Evolutionary conservation across 352 stramenopile genomes (phyloP), one percentile per base, ranked within the genome.

Genomic region (Pythium biforme): DNA sequence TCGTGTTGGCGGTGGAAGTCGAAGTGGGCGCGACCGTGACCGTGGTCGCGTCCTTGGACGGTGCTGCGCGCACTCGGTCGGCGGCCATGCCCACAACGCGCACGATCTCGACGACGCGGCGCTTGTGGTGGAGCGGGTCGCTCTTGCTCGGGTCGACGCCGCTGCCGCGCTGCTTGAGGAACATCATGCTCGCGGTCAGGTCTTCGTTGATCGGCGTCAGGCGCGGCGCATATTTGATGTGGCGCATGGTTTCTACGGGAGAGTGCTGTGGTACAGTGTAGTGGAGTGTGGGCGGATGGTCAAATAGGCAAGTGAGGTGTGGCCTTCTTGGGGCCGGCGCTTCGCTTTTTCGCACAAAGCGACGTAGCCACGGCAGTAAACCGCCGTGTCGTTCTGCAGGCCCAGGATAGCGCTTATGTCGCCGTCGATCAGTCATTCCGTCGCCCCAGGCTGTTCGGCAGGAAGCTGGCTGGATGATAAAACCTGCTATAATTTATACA

Each of bases 151-250:
- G 48, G 17, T 23, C 50, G 39, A 20, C 58, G 23, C 48, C 39
- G 17, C 20, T 37, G 33, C 46, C 33, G 43, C 52, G 60, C 60
- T 67, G 37, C 37, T 43, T 71, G 52, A 31, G 48, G 45, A 43
- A 65, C 75, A 67, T 53, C n/a, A 85, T 83, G 22, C 75, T 79
- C 26, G 66, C 67, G 4, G 74, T 84, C 11, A 59, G 46, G 48
- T 68, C 55, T 65, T 89, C 76, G 34, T 79, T 83, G 57, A 89
- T 89, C 23, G 77, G 76, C 45, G 68, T 74, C 45, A 88, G 77
- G 33, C 80, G 68, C 1, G 79, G 77, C 3, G 74, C 54, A 55
- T 83, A 88, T 49, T 86, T 88, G 69, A 64, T 69, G 61, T 72
- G 54, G 55, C 75, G 75, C 63, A 73, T 77, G 48, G 22, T 55